Evolutionary conservation across 78 protist species (phyloP).

Genomic region (Goniomonas avonlea): DNA sequence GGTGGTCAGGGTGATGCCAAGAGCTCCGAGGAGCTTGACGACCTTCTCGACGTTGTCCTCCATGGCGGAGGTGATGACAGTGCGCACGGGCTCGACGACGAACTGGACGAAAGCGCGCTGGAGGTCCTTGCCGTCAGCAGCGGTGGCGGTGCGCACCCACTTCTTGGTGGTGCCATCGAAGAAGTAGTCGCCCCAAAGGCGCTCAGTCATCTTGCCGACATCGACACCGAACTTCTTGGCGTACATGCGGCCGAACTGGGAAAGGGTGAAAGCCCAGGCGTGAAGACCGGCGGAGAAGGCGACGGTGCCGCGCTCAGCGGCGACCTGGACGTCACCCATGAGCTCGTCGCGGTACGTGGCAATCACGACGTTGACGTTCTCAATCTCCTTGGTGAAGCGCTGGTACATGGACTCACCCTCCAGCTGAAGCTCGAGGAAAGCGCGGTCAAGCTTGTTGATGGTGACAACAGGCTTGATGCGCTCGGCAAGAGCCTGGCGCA

Average conservation of each 20-base stretch:
- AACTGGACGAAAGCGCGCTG: constrained; percentile 92
- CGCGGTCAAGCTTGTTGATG: constrained; percentile 98
- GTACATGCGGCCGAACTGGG: constrained; percentile 80
- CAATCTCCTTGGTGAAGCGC: constrained; percentile 59
- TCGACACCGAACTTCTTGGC: constrained; percentile 62
- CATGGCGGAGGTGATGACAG: constrained; percentile 78
- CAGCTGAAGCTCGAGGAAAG: constrained; percentile 87
- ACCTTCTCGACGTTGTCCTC: constrained; percentile 70
- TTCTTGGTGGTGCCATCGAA: constrained; percentile 79
- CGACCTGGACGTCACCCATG: constrained; percentile 83
- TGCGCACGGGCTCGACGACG: constrained; percentile 91
- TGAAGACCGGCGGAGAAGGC: constrained; percentile 96
- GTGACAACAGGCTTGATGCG: constrained; percentile 92
- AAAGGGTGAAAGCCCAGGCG: constrained; percentile 98
- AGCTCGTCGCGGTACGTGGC: constrained; percentile 68
- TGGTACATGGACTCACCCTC: constrained; percentile 67
- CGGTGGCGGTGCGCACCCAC: constrained; percentile 55
- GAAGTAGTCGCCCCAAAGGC: constrained; percentile 98
- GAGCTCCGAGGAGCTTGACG: constrained; percentile 62
- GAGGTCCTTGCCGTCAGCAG: constrained; percentile 51
- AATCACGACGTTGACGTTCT: constrained; percentile 73
- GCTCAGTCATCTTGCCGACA: constrained; percentile 61
- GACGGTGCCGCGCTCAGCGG: constrained; percentile 85
- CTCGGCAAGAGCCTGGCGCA: constrained; percentile 98
- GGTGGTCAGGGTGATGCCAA: constrained; percentile 65